Conservation (phyloP, 2,329 filamentous ascomycete species). For the Botryotinia narcissicola region DNA sequence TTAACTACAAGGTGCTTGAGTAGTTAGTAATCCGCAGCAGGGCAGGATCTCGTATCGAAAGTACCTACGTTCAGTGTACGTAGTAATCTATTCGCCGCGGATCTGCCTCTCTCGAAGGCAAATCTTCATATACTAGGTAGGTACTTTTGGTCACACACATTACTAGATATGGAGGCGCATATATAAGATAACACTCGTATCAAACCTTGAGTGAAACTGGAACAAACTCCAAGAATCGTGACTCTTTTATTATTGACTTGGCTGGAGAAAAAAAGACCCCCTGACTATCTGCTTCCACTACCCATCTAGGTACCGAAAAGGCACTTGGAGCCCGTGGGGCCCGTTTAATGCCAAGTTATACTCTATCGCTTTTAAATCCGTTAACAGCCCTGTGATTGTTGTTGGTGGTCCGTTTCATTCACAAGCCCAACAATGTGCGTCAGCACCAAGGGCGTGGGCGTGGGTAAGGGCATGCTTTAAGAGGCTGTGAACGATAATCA, state of each 20-base stretch:
- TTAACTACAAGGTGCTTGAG: not conserved
- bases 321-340: not conserved
- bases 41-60: not conserved
- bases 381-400: constrained; percentile 10
- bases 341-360: not conserved
- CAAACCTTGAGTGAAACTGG: constrained; percentile 1
- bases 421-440: constrained; percentile 4
- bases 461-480: not conserved
- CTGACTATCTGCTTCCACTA: constrained; percentile 14
- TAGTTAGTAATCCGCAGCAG: not conserved
- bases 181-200: not conserved
- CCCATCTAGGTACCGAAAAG: not conserved
- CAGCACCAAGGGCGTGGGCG: not conserved
- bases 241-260: not conserved
- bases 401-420: constrained; percentile 11
- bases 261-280: not conserved
- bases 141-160: too few species aligned
- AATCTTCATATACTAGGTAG: not conserved
- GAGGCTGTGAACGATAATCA: constrained; percentile 15
- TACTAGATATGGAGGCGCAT: not conserved
- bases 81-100: not conserved
- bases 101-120: not conserved
- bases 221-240: not conserved
- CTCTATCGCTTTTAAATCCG: not conserved
- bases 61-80: not conserved